phyloP scores from a whole-genome alignment of 2,329 filamentous ascomycete genomes.

The Raffaelea arxii region DNA sequence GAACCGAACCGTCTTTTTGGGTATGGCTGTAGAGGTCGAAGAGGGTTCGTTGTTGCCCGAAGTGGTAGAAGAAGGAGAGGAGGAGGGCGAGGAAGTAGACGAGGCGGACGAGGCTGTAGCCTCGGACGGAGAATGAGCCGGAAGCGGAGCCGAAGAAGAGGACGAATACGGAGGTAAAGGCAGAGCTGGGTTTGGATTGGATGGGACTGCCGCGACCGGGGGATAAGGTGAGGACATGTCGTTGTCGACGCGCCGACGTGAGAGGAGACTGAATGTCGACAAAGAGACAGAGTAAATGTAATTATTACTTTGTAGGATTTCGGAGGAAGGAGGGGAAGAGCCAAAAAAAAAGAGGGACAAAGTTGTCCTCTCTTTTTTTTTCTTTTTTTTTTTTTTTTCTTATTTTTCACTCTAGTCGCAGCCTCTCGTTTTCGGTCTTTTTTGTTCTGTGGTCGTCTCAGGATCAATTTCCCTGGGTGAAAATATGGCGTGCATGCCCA shows the following conservation, averaged over 20 bases:
- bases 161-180: not conserved
- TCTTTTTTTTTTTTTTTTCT: not conserved
- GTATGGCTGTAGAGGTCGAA: not conserved
- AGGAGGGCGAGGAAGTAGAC: not conserved
- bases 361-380: not conserved
- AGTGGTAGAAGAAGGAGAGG: not conserved
- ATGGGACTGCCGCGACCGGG: conserved; percentile 2
- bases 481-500: no score
- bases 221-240: conserved; percentile 8
- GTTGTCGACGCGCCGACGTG: no score
- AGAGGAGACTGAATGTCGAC: not conserved
- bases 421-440: no score
- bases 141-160: conserved; percentile 3
- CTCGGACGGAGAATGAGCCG: not conserved
- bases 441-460: no score
- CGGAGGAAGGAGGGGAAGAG: not conserved
- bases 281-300: not conserved
- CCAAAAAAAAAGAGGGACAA: not conserved
- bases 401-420: not conserved
- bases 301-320: no score
- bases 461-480: no score
- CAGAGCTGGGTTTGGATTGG: not conserved
- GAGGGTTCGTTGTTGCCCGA: not conserved
- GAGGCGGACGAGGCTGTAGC: no score
- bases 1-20: conserved; percentile 14